Percentiles rank a stretch among this genome's conserved stretches.
Conservation (phyloP, 1,284 basidiomycete genomes). For the Chalciporus piperatoides region DNA sequence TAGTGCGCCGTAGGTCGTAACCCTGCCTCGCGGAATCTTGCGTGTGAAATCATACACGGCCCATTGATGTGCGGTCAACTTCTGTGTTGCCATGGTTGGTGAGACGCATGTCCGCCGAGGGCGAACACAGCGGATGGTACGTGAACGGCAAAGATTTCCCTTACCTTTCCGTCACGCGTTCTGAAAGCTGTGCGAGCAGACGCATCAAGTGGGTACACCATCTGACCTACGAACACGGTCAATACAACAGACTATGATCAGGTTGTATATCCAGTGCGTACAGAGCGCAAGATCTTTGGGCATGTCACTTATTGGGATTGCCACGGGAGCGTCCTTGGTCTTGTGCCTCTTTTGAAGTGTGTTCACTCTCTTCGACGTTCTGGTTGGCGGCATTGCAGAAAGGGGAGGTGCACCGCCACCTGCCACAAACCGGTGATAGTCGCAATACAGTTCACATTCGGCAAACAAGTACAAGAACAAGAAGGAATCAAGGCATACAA, state of each 20-base stretch:
- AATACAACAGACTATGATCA: not conserved
- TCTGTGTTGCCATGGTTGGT: conserved; percentile 22
- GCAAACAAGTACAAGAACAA: too few species aligned
- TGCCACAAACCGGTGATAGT: too few species aligned
- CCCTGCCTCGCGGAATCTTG: conserved; percentile 48
- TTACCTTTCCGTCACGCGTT: conserved; percentile 14
- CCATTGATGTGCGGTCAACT: conserved; percentile 53
- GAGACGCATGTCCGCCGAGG: not conserved
- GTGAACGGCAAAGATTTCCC: not conserved
- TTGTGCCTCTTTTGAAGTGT: not conserved
- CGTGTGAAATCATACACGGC: conserved; percentile 53
- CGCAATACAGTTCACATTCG: too few species aligned
- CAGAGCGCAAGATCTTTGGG: not conserved
- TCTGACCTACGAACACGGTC: not conserved
- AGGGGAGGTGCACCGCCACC: not conserved
- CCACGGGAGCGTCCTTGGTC: not conserved
- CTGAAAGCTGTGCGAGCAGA: conserved; percentile 9
- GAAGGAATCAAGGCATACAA: too few species aligned
- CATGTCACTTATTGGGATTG: not conserved
- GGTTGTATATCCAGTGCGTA: not conserved
- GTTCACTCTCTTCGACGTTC: not conserved
- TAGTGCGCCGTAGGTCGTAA: conserved; percentile 57
- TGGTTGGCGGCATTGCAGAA: not conserved
- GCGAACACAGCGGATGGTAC: not conserved
- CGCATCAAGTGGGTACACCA: conserved; percentile 7